Evolutionary conservation across 768 basidiomycete species (phyloP).

Genomic region (Hypsizygus marmoreus): DNA sequence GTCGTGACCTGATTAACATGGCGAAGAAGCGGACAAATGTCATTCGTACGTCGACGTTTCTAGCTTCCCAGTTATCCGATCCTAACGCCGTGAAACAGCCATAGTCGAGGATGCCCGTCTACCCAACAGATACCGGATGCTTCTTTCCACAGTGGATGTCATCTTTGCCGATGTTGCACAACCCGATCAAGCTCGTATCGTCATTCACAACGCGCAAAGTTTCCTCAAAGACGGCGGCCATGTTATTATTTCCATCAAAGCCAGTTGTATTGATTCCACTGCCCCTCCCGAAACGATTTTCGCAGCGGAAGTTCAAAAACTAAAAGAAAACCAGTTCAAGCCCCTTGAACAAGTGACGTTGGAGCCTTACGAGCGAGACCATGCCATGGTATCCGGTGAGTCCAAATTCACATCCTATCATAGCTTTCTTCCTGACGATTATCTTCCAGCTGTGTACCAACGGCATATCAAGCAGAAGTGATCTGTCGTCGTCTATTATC

Average conservation of each 20-base stretch:
- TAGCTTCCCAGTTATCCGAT: not conserved
- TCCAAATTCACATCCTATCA: not conserved
- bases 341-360: constrained; percentile 95
- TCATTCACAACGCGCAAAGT: constrained; percentile 87
- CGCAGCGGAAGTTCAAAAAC: constrained; percentile 78
- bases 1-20: constrained; percentile 98
- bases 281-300: constrained; percentile 88
- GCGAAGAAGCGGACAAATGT: constrained; percentile 99
- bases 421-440: not conserved
- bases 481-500: constrained; percentile 9
- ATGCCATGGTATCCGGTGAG: constrained; percentile 87
- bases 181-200: constrained; percentile 98
- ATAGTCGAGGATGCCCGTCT: constrained; percentile 97
- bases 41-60: constrained; percentile 67
- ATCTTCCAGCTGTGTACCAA: constrained; percentile 26
- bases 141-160: constrained; percentile 92
- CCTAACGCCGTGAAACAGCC: constrained; percentile 43
- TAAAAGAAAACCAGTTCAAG: constrained; percentile 82
- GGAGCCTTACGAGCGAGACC: constrained; percentile 90
- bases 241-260: constrained; percentile 96
- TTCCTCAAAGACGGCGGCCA: constrained; percentile 97
- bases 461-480: constrained; percentile 25
- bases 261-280: constrained; percentile 98
- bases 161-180: constrained; percentile 99
- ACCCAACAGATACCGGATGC: constrained; percentile 97